Evolutionary conservation across 768 basidiomycete genomes (phyloP).

Genomic region (Tricholoma sp.): DNA sequence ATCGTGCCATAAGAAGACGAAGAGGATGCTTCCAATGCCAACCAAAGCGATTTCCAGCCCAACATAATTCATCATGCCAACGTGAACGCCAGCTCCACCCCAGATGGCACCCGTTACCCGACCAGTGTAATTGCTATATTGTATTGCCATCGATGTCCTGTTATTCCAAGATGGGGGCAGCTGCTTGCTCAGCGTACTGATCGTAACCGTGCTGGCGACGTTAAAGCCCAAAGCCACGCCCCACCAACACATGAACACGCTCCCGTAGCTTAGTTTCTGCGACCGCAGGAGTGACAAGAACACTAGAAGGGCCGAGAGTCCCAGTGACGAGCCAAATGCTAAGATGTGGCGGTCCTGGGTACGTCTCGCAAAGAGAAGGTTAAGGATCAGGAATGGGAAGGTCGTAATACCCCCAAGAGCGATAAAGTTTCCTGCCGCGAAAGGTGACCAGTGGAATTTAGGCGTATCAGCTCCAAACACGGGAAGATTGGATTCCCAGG

Average conservation of each 20-base stretch:
- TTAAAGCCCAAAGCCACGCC: conserved; percentile 69
- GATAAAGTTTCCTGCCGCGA: conserved; percentile 64
- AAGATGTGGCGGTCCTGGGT: conserved; percentile 59
- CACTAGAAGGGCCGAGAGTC: conserved; percentile 46
- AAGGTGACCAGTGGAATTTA: conserved; percentile 52
- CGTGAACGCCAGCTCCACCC: conserved; percentile 55
- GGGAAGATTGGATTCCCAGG: conserved; percentile 67
- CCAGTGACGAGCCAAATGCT: conserved; percentile 45
- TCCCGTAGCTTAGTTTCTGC: conserved; percentile 38
- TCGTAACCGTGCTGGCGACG: conserved; percentile 62
- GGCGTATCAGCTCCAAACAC: conserved; percentile 43
- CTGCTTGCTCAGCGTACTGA: conserved; percentile 65
- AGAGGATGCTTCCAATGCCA: conserved; percentile 51
- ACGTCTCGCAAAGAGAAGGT: conserved; percentile 51
- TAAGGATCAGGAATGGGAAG: conserved; percentile 63
- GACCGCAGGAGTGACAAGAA: conserved; percentile 42
- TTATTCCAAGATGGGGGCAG: conserved; percentile 59
- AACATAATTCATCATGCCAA: conserved; percentile 58
- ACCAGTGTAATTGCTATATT: conserved; percentile 67
- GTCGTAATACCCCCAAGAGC: conserved; percentile 57
- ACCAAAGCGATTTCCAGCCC: conserved; percentile 58
- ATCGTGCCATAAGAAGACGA: conserved; percentile 52
- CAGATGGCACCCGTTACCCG: conserved; percentile 61
- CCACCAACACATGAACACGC: conserved; percentile 48
- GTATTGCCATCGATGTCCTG: conserved; percentile 51